Evolutionary conservation across 2,329 filamentous ascomycete species (phyloP), one percentile per base, ranked within the genome.

Genomic region (Ophiocordyceps polyrhachis-furcata): DNA sequence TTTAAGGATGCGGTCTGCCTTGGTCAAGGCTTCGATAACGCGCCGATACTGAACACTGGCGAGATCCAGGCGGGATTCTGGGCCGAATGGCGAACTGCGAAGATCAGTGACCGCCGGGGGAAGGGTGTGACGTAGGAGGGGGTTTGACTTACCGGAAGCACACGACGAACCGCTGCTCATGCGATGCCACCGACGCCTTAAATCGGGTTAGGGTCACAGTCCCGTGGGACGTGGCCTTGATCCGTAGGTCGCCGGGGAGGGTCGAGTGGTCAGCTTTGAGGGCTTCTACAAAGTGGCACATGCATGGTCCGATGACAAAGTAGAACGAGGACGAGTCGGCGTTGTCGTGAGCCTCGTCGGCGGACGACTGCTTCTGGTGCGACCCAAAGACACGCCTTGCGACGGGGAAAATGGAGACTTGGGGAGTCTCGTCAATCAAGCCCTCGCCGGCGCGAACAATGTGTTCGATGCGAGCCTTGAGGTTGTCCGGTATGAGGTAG

Each of bases 111-210:
- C 20, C 41, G 9, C 41, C 7, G 21, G 21, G 13, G 13, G 11
- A 15, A 21, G 13, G 21, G 13, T 25, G n/a, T 9, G 21, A 25
- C 23, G 23, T 25, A 25, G 25, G 9, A 11, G 25, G 25, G 25
- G 25, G 25, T 5, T 11, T 29, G 28, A 48, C 66, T 58, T 59
- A 72, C 66, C 71, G 68, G 52, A 76, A 76, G 25, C 64, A 62
- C 50, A 76, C 63, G 32, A 68, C 64, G 51, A 76, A 76, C 15
- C 72, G 62, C 54, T 76, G 72, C 50, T 76, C 71, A 47, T 72
- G 66, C 3, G 64, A 62, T 2, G 60, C 58, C 51, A 70, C 68
- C 29, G 70, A 70, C 1, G 70, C 69, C 44, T 63, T 64, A 49
- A 76, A 68, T 15, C 62, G 62, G 46, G 70, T 68, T 45, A 76